These are phyloP conservation scores for Cyclotella cryptica DNA, from an alignment of 108 stramenopile genomes.

Conservation along the genomic window DNA sequence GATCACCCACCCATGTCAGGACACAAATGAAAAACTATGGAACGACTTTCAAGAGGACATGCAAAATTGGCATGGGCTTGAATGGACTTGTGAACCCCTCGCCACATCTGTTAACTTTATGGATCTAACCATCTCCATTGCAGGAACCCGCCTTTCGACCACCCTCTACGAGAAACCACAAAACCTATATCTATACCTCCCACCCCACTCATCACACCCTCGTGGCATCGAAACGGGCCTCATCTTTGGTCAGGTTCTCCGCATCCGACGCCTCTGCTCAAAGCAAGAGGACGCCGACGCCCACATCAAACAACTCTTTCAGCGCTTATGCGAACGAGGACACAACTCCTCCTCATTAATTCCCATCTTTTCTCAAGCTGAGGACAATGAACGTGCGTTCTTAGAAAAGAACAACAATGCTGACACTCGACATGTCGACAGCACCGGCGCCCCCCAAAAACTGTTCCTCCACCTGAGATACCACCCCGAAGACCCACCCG, in stretches of 20 bases:
- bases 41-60: conserved; percentile 15
- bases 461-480: conserved; percentile 4
- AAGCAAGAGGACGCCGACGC: background rate
- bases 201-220: conserved; percentile 5
- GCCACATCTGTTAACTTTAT: conserved; percentile 22
- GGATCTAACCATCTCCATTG: conserved; percentile 34
- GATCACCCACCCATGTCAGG: conserved; percentile 8
- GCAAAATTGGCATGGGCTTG: conserved; percentile 16
- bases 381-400: background rate
- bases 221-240: conserved; percentile 8
- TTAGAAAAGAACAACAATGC: no score
- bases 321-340: conserved; percentile 22
- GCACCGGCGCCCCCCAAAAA: background rate
- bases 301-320: conserved; percentile 13
- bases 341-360: background rate
- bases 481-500: conserved; percentile 10
- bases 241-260: conserved; percentile 24
- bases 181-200: conserved; percentile 15
- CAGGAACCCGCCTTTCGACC: background rate
- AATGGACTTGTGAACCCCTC: conserved; percentile 19
- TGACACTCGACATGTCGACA: no score
- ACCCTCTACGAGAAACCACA: conserved; percentile 27
- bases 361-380: conserved; percentile 21
- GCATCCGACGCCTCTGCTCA: conserved; percentile 27
- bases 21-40: conserved; percentile 13